These are phyloP conservation scores for Melampsora larici-populina DNA, from an alignment of 1,284 basidiomycete genomes.

Conservation along the genomic window DNA sequence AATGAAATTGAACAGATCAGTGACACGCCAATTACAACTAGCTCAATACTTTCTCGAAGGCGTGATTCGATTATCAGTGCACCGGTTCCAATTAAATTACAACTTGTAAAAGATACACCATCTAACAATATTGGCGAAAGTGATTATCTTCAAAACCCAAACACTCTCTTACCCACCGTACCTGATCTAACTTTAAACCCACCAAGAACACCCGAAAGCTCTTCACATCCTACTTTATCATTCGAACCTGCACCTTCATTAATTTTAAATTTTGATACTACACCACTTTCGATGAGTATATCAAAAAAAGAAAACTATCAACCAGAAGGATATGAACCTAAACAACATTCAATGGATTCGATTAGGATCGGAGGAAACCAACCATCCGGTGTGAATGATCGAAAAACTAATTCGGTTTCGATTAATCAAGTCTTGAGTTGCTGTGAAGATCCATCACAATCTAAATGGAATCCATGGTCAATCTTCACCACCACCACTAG, in stretches of 20 bases:
- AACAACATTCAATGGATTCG: not conserved
- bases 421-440: not conserved
- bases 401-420: no score
- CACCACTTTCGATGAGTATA: not conserved
- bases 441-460: not conserved
- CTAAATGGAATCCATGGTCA: not conserved
- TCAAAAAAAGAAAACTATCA: not conserved
- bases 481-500: not conserved
- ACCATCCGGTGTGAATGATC: not conserved
- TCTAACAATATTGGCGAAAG: no score
- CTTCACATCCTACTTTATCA: not conserved
- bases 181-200: not conserved
- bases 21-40: no score
- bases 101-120: no score
- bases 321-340: not conserved
- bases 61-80: no score
- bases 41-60: no score
- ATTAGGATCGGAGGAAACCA: not conserved
- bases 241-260: not conserved
- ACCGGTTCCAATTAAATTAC: no score
- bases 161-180: not conserved
- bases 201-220: not conserved
- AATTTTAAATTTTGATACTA: not conserved
- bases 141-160: not conserved
- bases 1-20: no score